Base-by-base conservation (phyloP, 352 stramenopile species). In the Pythium oligandrum region DNA sequence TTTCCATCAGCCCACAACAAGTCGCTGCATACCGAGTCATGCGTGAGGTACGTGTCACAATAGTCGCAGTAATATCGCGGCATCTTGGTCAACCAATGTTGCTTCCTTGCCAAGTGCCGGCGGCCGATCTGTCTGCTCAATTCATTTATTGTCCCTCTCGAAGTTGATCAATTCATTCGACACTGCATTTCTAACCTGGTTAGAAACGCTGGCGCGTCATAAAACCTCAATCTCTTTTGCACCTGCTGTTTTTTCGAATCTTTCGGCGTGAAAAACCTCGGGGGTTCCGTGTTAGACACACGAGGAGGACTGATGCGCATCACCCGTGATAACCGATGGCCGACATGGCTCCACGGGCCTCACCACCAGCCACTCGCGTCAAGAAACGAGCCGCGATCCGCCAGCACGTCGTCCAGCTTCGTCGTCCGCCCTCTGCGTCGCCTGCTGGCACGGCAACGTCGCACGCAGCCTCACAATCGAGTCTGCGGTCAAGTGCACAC, bases 11-110 rank as follows among this genome's bases (percentile, higher is more conserved):
- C 17, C 17, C 17, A 26, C 17, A 26, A 26, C 17, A 26, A 26
- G 17, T 26, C 17, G 11, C 32, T 30, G 63, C 66, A 57, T 61
- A 95, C 87, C 63, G 90, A 97, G 72, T 97, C 90, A 65, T 98
- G 91, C 59, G 91, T 97, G 55, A 98, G 81, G 66, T 98, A 98
- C 49, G 90, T 97, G 64, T 96, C 89, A 68, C 91, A 97, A 70
- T 97, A 97, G 70, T 97, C 90, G 71, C 90, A 97, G 71, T 96
- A 97, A 73, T 96, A 97, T 59, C 90, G 86, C 64, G 88, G 88
- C 88, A 97, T 96, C 12, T 49, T 67, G 39, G 9, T n/a, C n/a
- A 5, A 7, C 38, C 36, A 12, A 38, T 53, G 10, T 6, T 39
- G 49, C 36, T 12, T 43, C 44, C 6, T 8, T 30, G 33, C 6